These are phyloP conservation scores for Trichoderma polysporum DNA, from an alignment of 2,329 filamentous ascomycete genomes.

Conservation along the genomic window DNA sequence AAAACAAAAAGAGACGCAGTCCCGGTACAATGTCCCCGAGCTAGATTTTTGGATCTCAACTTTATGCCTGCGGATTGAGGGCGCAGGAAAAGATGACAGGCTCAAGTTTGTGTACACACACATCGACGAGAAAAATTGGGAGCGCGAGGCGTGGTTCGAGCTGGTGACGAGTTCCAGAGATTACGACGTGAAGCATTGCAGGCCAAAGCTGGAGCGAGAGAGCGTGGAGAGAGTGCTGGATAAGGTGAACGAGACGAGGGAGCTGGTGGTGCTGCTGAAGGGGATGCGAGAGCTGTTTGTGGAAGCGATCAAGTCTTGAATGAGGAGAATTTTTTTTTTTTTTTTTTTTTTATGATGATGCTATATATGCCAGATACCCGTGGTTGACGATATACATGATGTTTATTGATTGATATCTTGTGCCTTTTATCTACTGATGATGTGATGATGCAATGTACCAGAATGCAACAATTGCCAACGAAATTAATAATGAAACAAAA, in stretches of 20 bases:
- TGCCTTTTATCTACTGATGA: background rate
- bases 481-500: too few relatives aligned
- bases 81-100: slow-evolving; percentile 77
- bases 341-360: background rate
- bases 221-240: slow-evolving; percentile 76
- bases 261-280: slow-evolving; percentile 71
- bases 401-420: background rate
- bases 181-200: slow-evolving; percentile 78
- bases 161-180: slow-evolving; percentile 77
- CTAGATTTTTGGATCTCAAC: slow-evolving; percentile 95
- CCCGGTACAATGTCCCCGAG: slow-evolving; percentile 87
- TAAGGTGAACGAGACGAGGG: slow-evolving; percentile 75
- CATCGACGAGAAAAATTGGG: slow-evolving; percentile 83
- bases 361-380: slow-evolving; percentile 8
- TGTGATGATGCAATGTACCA: background rate
- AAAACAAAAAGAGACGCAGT: slow-evolving; percentile 75
- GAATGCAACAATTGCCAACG: background rate
- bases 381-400: background rate
- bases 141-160: slow-evolving; percentile 91
- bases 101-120: slow-evolving; percentile 89
- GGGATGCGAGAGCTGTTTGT: slow-evolving; percentile 80
- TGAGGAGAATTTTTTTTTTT: background rate
- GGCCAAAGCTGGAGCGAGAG: slow-evolving; percentile 78
- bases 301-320: slow-evolving; percentile 58
- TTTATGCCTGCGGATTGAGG: slow-evolving; percentile 85